Base-by-base conservation (phyloP, 495 filamentous ascomycete genomes). In the Trichoderma reesei region DNA sequence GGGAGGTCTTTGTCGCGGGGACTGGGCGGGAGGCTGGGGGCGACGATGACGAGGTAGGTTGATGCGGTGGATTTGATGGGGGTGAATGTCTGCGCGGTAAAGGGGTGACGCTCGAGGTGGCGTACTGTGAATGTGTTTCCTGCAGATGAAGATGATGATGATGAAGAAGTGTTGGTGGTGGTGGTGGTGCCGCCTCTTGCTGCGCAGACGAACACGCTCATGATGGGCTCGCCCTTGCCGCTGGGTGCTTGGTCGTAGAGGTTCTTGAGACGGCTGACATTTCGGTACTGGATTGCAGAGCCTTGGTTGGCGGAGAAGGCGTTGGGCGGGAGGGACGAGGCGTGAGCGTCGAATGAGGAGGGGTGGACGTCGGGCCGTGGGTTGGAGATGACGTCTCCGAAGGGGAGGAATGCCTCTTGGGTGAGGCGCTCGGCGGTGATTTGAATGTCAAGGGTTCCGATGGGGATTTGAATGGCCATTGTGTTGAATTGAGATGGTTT, bases 61-160 rank as follows among this genome's bases (percentile, higher is more conserved):
- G 81, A 76, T 14, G 70, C 2, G 66, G 67, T 67, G 11, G 89
- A 72, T 63, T 85, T 86, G 18, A 96, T 76, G 0, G 94, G 94
- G 44, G 90, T 83, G 74, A 98, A 98, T 0, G 91, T 95, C 73
- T 98, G 94, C 33, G 89, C 88, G 18, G 94, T 96, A 76, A 84
- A 97, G 0, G 94, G 95, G 72, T 98, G 94, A 31, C 95, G 86
- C 73, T 98, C 94, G 46, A 98, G 85, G 64, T 96, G 85, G 6
- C 76, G 72, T 54, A 96, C 82, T 41, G 85, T 78, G 72, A 96
- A 90, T 16, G 51, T 33, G 26, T 56, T 56, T 56, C 7, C 51
- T 26, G 11, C 51, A 3, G 51, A 31, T 14, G 26, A 56, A 34
- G 20, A 26, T 26, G 26, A 1, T 26, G 1, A 26, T 26, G 26